phyloP scores from a whole-genome alignment of 2,329 filamentous ascomycete genomes.

The Chaetomiaceae sp. region DNA sequence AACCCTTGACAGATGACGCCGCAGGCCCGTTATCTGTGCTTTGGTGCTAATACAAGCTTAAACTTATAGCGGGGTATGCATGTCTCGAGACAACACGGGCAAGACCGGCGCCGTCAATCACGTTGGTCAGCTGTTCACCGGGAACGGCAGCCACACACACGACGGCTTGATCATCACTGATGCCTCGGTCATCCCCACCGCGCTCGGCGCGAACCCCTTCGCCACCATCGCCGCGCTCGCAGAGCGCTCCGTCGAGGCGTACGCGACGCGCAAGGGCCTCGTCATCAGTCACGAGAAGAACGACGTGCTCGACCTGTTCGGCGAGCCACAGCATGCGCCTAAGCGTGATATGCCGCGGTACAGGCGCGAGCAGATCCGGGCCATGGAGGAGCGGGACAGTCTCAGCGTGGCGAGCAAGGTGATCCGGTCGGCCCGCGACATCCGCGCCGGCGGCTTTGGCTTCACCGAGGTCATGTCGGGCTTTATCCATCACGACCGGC shows the following conservation, averaged over 20 bases:
- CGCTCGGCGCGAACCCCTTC: constrained; percentile 60
- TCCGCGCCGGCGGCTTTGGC: constrained; percentile 46
- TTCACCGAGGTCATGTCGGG: constrained; percentile 63
- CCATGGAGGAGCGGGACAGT: constrained; percentile 32
- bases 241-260: constrained; percentile 53
- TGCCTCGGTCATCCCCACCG: constrained; percentile 53
- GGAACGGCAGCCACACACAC: constrained; percentile 45
- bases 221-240: constrained; percentile 65
- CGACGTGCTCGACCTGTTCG: constrained; percentile 48
- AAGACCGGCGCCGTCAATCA: constrained; percentile 55
- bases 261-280: constrained; percentile 37
- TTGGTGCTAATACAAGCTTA: neutral
- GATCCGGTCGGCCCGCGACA: constrained; percentile 37
- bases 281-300: constrained; percentile 42
- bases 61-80: constrained; percentile 49
- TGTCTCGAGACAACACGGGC: constrained; percentile 54
- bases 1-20: too few relatives aligned
- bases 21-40: too few relatives aligned
- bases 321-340: constrained; percentile 37
- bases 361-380: constrained; percentile 17
- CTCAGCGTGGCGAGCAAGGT: constrained; percentile 33
- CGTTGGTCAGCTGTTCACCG: constrained; percentile 52
- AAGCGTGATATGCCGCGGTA: constrained; percentile 5
- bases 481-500: constrained; percentile 45
- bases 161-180: constrained; percentile 56